Evolutionary conservation across 1,284 basidiomycete species (phyloP), one percentile per base, ranked within the genome.

Genomic region (Malassezia brasiliensis): DNA sequence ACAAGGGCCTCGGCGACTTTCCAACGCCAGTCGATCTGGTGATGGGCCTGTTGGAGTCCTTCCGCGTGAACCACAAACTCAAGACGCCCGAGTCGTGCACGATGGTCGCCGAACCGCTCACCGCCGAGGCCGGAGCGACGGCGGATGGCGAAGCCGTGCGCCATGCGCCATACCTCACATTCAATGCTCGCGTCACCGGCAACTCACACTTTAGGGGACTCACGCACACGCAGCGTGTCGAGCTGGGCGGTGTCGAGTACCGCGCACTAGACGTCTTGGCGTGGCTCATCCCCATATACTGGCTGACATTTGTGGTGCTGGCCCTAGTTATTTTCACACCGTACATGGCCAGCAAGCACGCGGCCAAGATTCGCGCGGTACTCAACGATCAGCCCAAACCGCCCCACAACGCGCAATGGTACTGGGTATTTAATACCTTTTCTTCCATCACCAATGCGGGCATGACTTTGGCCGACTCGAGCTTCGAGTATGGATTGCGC

Each of bases 171-270:
- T 96, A 96, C 74, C 83, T 96, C 47, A 82, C 85, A 2, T 96
- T 96, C 72, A 82, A 87, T 47, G 67, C 66, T 3, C 62, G 58
- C 12, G 67, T 73, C n/a, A 58, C 66, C 10, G 64, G 86, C 50
- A 96, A 96, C 74, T 93, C 88, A 20, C 79, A 81, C n/a, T 96
- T 98, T 72, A 81, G 83, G 47, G 78, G 82, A 38, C 76, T 96
- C 50, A 87, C 85, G 0, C 81, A 83, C 34, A 86, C 89, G 51
- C 86, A 96, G 68, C 79, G 88, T 64, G 87, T 93, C 60, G 90
- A 96, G 75, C 78, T 96, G 5, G 90, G 90, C 8, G 91, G 91
- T 6, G 86, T 94, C 14, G 93, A 98, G 75, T 96, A 90, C 69
- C 82, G 89, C n/a, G 89, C 86, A 1, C 77, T 94, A 52, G 85